These are phyloP conservation scores for Sclerotinia minor DNA, from an alignment of 2,329 filamentous ascomycete species.

Conservation along the genomic window DNA sequence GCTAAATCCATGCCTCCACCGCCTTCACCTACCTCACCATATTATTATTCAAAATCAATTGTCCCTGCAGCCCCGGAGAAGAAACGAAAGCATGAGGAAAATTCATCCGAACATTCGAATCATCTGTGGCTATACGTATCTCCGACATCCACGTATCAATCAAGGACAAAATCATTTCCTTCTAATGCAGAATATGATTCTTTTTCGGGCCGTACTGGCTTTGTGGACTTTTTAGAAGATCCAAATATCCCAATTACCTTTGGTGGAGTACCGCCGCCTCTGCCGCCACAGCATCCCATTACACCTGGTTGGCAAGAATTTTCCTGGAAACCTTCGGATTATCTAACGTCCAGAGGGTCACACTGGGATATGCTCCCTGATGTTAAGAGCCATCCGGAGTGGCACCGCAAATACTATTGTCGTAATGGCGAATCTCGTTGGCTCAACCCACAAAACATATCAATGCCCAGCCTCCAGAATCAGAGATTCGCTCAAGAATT, in stretches of 20 bases:
- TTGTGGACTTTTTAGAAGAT: constrained; percentile 22
- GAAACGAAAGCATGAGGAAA: constrained; percentile 15
- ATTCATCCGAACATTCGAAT: background rate
- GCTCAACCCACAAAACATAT: background rate
- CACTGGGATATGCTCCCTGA: background rate
- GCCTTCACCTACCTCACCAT: background rate
- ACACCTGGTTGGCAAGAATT: constrained; percentile 24
- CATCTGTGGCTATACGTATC: background rate
- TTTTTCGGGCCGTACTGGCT: background rate
- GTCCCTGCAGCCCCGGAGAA: background rate
- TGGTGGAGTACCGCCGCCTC: constrained; percentile 9
- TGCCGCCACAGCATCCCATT: constrained; percentile 12
- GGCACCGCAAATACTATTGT: constrained; percentile 19
- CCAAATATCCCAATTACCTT: constrained; percentile 18
- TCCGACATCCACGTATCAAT: background rate
- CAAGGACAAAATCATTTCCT: background rate
- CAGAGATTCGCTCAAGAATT: constrained; percentile 10
- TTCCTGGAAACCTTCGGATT: constrained; percentile 12
- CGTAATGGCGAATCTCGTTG: background rate
- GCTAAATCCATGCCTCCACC: constrained; percentile 3
- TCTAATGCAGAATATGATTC: background rate
- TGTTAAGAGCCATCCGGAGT: background rate
- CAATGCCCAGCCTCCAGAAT: background rate
- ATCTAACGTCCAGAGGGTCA: background rate
- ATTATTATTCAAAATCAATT: background rate